Evolutionary conservation across 139 green algal species (phyloP).

Genomic region (Coelastrella sp.): DNA sequence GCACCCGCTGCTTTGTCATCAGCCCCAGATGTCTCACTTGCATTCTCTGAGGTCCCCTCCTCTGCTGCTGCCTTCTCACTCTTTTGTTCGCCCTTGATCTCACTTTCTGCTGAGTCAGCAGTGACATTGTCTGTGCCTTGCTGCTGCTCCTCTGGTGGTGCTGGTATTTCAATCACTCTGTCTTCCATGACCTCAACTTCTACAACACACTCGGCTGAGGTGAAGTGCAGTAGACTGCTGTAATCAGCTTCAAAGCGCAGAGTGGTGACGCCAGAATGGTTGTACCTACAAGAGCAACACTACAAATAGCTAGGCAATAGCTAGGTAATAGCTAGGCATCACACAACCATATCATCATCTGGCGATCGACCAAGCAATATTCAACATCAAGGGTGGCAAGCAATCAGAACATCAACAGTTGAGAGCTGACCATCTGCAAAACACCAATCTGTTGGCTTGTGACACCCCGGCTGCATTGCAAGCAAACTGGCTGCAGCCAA

Average conservation of each 20-base stretch:
- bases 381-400: too few relatives aligned
- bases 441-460: too few relatives aligned
- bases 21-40: not conserved
- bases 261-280: constrained; percentile 56
- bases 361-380: too few relatives aligned
- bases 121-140: not conserved
- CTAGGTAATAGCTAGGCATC: too few relatives aligned
- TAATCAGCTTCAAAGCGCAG: constrained; percentile 73
- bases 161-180: constrained; percentile 62
- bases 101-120: not conserved
- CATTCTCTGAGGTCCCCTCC: constrained; percentile 26
- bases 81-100: constrained; percentile 35
- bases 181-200: constrained; percentile 65
- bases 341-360: too few relatives aligned
- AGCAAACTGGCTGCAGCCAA: too few relatives aligned
- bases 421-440: too few relatives aligned
- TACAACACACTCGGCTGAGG: constrained; percentile 71
- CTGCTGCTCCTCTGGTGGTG: constrained; percentile 28
- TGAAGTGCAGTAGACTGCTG: constrained; percentile 78
- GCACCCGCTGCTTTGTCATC: constrained; percentile 8
- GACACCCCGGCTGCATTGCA: too few relatives aligned
- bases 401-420: too few relatives aligned
- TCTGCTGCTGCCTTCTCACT: constrained; percentile 19
- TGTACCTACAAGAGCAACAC: constrained; percentile 62
- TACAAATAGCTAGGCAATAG: not conserved